phyloP scores from a whole-genome alignment of 192 early-diverging fungal genomes.

The Chytriomyces confervae region DNA sequence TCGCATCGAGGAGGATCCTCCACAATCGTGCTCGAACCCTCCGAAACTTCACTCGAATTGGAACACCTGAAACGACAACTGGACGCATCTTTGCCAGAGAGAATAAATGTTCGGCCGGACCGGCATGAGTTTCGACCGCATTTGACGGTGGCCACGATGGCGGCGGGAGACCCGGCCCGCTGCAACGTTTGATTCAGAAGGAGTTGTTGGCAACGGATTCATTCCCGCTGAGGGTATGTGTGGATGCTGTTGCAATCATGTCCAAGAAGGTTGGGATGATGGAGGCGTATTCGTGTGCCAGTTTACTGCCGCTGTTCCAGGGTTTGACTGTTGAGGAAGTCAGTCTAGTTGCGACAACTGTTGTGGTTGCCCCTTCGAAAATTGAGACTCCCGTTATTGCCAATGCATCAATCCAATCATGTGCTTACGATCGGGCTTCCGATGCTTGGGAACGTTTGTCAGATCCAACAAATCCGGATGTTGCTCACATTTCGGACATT shows the following conservation, averaged over 20 bases:
- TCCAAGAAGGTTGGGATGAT: slow-evolving; percentile 1
- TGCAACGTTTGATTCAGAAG: not conserved
- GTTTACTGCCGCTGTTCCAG: not conserved
- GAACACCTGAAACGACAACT: slow-evolving; percentile 6
- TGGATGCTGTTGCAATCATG: slow-evolving; percentile 23
- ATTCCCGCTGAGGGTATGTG: not conserved
- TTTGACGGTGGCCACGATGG: slow-evolving; percentile 23
- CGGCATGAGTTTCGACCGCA: slow-evolving; percentile 19
- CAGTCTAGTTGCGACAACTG: not conserved
- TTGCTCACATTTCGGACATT: not conserved
- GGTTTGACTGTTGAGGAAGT: not conserved
- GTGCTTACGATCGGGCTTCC: slow-evolving; percentile 8
- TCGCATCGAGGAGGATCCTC: not conserved
- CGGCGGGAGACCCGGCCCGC: not conserved
- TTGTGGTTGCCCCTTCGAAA: not conserved
- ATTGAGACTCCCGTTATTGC: not conserved
- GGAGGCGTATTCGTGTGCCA: slow-evolving; percentile 11
- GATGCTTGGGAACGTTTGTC: not conserved
- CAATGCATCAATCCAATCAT: not conserved
- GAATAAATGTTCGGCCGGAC: not conserved
- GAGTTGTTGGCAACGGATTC: not conserved
- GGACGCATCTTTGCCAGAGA: not conserved
- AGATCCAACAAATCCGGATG: not conserved
- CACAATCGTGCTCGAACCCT: slow-evolving; percentile 25
- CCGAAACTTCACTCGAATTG: not conserved